Evolutionary conservation across 495 filamentous ascomycete species (phyloP), one percentile per base, ranked within the genome.

Genomic region (Daldinia bambusicola): DNA sequence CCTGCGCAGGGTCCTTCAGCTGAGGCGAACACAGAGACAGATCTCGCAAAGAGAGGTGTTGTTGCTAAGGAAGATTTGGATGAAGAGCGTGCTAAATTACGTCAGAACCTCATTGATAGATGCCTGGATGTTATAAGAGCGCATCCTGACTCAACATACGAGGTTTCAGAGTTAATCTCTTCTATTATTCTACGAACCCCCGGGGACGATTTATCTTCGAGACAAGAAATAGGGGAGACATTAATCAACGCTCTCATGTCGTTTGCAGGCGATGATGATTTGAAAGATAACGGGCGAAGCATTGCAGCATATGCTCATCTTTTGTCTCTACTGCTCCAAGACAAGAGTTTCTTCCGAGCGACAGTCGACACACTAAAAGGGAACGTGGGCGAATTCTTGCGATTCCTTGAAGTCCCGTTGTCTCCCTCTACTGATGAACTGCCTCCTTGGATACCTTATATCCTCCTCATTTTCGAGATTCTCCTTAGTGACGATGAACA

Each of bases 281-380:
- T 94, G 75, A 96, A 94, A 73, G 65, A 72, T 5, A 82, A 79
- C 38, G 80, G 80, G 10, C 72, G 69, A 59, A 80, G 78, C 56
- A 92, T 98, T 66, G 91, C 94, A 18, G 92, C 96, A 0, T 97
- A 94, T 78, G 94, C 95, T 10, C 95, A 99, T 79, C 87, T 99
- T 40, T 83, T 99, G 10, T 95, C 93, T 2, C 81, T 99, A 58
- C 89, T 97, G 52, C 87, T 98, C 22, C 92, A 95, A 71, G 88
- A 95, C 62, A 88, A 87, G 63, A 76, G 85, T 0, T 98, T 98
- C 81, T 97, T 94, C 77, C 84, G 86, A 38, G 88, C 91, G 20
- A 92, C 92, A 20, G 76, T 94, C 31, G 85, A 87, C 7, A 89
- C 92, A 63, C 82, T 99, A 32, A 92, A 91, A 78, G 88, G 92